Conservation (phyloP, 768 basidiomycete genomes). For the Clathrus columnatus region DNA sequence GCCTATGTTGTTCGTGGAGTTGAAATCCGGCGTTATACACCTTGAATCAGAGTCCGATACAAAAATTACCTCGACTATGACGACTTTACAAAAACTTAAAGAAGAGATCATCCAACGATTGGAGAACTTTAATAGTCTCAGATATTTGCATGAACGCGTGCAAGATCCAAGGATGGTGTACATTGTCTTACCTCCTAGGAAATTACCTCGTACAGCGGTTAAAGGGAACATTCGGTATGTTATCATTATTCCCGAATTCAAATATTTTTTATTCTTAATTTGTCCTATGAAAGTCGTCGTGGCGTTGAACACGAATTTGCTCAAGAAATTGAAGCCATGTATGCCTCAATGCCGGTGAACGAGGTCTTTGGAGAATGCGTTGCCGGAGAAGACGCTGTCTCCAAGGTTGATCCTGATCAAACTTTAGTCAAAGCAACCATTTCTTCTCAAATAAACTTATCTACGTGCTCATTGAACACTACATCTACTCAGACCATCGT, state of each 20-base stretch:
- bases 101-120: constrained; percentile 19
- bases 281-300: not conserved
- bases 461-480: no score
- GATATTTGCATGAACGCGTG: constrained; percentile 22
- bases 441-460: no score
- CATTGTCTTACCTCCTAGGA: constrained; percentile 2
- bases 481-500: no score
- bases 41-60: constrained; percentile 6
- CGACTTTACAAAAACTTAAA: constrained; percentile 14
- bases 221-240: constrained; percentile 11
- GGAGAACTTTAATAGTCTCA: constrained; percentile 18
- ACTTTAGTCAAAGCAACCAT: no score
- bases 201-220: constrained; percentile 15
- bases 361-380: constrained; percentile 1
- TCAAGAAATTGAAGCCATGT: constrained; percentile 4
- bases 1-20: constrained; percentile 25
- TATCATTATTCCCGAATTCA: not conserved
- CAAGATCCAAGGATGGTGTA: constrained; percentile 19
- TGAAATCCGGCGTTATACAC: no score
- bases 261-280: not conserved
- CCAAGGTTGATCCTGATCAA: no score
- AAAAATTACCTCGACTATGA: not conserved
- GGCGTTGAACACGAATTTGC: constrained; percentile 7
- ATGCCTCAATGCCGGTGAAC: not conserved
- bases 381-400: no score